These are phyloP conservation scores for Sarocladium brachiariae DNA, from an alignment of 2,329 filamentous ascomycete genomes.

Conservation along the genomic window DNA sequence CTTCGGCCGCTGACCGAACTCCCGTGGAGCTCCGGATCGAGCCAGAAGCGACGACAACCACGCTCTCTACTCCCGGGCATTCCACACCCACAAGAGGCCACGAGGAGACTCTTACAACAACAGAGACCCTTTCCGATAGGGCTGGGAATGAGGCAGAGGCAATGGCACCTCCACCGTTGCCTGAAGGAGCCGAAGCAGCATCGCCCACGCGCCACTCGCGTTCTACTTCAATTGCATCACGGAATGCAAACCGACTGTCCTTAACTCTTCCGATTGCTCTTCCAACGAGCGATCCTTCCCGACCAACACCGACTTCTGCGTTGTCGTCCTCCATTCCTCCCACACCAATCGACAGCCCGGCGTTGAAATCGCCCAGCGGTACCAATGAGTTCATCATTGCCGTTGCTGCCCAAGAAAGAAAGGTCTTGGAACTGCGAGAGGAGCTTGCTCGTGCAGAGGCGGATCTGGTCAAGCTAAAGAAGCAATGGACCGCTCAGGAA, in stretches of 20 bases:
- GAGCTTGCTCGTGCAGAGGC: conserved; percentile 78
- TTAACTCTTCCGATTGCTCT: conserved; percentile 55
- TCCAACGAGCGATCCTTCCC: conserved; percentile 44
- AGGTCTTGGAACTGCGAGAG: conserved; percentile 83
- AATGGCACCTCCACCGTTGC: conserved; percentile 29
- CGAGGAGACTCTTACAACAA: neutral
- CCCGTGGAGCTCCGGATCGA: conserved; percentile 19
- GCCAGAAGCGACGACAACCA: conserved; percentile 17
- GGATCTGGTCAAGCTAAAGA: conserved; percentile 71
- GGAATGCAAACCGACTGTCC: conserved; percentile 52
- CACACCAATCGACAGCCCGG: conserved; percentile 42
- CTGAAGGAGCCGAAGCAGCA: conserved; percentile 29
- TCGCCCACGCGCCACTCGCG: conserved; percentile 39
- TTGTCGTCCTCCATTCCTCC: conserved; percentile 37
- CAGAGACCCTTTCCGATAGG: neutral
- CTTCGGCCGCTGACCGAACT: conserved; percentile 30
- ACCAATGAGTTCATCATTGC: conserved; percentile 72
- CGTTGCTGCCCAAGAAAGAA: conserved; percentile 85
- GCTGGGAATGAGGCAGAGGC: conserved; percentile 14
- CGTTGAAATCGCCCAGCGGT: conserved; percentile 41
- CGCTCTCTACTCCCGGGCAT: conserved; percentile 17
- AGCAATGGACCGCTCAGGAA: conserved; percentile 74
- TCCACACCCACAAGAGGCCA: neutral
- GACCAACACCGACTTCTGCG: conserved; percentile 41
- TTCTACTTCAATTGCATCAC: conserved; percentile 45